Evolutionary conservation across 192 early-diverging fungal species (phyloP).

Genomic region (Linnemannia elongata): DNA sequence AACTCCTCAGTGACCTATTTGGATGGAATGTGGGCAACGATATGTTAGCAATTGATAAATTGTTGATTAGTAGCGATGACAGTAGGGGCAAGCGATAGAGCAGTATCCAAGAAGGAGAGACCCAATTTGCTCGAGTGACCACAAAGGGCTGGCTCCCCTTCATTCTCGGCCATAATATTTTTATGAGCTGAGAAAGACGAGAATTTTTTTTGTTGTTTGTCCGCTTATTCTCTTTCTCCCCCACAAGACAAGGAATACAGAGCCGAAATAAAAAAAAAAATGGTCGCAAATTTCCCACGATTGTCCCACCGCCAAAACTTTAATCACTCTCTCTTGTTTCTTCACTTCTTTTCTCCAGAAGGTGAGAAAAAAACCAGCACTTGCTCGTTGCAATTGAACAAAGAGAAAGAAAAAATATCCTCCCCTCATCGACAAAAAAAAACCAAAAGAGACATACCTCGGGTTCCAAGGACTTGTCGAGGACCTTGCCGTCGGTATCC

Average conservation of each 20-base stretch:
- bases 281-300: conserved; percentile 32
- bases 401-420: conserved; percentile 1
- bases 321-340: neutral
- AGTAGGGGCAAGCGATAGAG: neutral
- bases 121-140: too few species aligned
- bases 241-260: neutral
- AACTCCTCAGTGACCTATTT: conserved; percentile 81
- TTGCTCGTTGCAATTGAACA: conserved; percentile 3
- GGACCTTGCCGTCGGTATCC: conserved; percentile 86
- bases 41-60: neutral
- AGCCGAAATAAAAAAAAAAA: conserved; percentile 10
- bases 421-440: neutral
- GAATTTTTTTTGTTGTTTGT: neutral
- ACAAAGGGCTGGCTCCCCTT: too few species aligned
- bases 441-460: conserved; percentile 52
- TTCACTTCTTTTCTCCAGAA: neutral
- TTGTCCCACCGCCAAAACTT: conserved; percentile 4
- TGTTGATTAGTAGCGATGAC: neutral
- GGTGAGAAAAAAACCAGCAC: neutral
- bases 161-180: too few species aligned
- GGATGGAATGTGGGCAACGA: neutral
- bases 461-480: conserved; percentile 78
- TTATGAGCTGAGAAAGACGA: neutral
- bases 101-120: neutral
- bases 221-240: neutral